A percentile compares a stretch with the other conserved stretches of the same genome.
phyloP scores from a whole-genome alignment of 495 filamentous ascomycete genomes.

The Xylaria flabelliformis region DNA sequence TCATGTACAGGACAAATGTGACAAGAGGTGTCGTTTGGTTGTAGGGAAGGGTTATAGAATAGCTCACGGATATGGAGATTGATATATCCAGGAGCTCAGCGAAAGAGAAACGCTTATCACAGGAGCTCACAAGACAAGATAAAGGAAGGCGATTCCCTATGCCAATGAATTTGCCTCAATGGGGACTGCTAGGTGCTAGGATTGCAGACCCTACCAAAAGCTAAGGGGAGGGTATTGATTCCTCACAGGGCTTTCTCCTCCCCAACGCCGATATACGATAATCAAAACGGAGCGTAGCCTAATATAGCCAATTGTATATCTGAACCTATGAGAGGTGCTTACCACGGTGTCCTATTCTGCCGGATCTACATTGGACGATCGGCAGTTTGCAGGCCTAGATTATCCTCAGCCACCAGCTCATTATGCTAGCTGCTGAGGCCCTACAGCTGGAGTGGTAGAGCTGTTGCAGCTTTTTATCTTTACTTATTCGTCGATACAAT shows the following conservation, averaged over 20 bases:
- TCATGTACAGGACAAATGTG: background rate
- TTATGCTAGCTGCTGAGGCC: no score
- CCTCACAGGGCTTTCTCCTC: background rate
- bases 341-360: background rate
- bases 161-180: background rate
- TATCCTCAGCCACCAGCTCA: background rate
- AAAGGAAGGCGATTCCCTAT: background rate
- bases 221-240: background rate
- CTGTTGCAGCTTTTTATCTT: no score
- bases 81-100: background rate
- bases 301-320: conserved; percentile 2
- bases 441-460: no score
- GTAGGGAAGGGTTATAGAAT: background rate
- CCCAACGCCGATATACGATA: background rate
- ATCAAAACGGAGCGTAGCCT: background rate
- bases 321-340: background rate
- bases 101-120: background rate
- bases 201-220: background rate
- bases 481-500: no score
- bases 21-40: background rate
- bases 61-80: background rate
- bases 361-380: conserved; percentile 20
- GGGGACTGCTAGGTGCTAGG: background rate
- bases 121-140: background rate
- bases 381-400: conserved; percentile 1